These are phyloP conservation scores for Boletellus ananas DNA, from an alignment of 768 basidiomycete species.

Conservation along the genomic window DNA sequence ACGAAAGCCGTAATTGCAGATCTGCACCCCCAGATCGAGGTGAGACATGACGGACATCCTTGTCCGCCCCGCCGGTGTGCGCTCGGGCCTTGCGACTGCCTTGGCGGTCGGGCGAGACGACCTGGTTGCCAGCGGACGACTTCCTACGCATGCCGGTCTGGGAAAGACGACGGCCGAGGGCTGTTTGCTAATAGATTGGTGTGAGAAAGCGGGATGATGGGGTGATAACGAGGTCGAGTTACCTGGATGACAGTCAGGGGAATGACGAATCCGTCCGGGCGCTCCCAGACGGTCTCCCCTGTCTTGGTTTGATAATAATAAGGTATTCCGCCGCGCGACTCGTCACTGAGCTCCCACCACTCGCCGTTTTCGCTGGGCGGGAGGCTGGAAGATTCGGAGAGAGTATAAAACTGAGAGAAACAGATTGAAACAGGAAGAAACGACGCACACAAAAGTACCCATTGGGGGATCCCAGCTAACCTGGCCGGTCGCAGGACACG, in stretches of 20 bases:
- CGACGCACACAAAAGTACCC: slow-evolving; percentile 79
- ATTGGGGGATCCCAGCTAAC: slow-evolving; percentile 92
- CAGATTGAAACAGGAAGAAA: slow-evolving; percentile 14
- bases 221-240: slow-evolving; percentile 16
- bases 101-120: slow-evolving; percentile 27
- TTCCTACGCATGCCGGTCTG: slow-evolving; percentile 40
- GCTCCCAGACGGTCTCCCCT: slow-evolving; percentile 88
- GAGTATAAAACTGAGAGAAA: slow-evolving; percentile 8
- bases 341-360: slow-evolving; percentile 95
- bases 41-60: slow-evolving; percentile 31
- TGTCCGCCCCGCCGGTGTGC: slow-evolving; percentile 32
- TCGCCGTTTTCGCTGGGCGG: slow-evolving; percentile 84
- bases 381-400: slow-evolving; percentile 42
- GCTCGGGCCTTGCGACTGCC: slow-evolving; percentile 36
- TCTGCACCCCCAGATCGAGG: slow-evolving; percentile 26
- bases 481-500: slow-evolving; percentile 88
- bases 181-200: slow-evolving; percentile 51
- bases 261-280: slow-evolving; percentile 87
- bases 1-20: slow-evolving; percentile 28
- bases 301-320: slow-evolving; percentile 96
- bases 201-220: slow-evolving; percentile 3
- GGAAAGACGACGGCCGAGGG: slow-evolving; percentile 68
- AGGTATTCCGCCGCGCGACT: slow-evolving; percentile 74
- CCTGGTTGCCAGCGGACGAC: slow-evolving; percentile 6
- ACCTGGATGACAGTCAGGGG: slow-evolving; percentile 87